Conservation (phyloP, 129 eudicot genomes). For the Heracleum sosnowskyi region DNA sequence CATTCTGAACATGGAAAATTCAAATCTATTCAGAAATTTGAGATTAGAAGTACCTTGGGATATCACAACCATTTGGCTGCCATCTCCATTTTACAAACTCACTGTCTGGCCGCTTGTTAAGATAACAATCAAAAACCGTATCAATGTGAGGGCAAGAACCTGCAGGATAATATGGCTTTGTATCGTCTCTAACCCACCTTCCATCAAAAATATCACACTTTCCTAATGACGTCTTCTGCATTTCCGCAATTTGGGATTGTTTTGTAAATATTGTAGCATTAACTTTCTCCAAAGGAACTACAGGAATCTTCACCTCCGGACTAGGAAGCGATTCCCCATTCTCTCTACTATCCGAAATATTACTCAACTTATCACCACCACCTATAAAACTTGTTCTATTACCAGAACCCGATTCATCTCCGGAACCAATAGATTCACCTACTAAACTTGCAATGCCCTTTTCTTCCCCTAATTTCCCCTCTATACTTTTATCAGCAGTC, state of each 20-base stretch:
- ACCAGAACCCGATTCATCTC: neutral
- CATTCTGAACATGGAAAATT: neutral
- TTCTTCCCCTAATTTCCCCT: constrained; percentile 12
- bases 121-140: constrained; percentile 77
- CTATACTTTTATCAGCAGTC: constrained; percentile 15
- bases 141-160: constrained; percentile 82
- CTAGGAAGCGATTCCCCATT: neutral
- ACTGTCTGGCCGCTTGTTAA: constrained; percentile 71
- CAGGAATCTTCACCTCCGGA: constrained; percentile 1
- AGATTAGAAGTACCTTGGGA: constrained; percentile 55
- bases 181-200: constrained; percentile 84
- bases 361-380: constrained; percentile 3
- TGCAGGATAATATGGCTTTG: constrained; percentile 71
- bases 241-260: constrained; percentile 13
- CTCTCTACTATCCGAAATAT: neutral
- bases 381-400: neutral
- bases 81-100: constrained; percentile 80
- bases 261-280: neutral
- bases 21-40: constrained; percentile 5
- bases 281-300: neutral
- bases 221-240: constrained; percentile 14
- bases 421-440: constrained; percentile 4
- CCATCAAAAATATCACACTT: constrained; percentile 78
- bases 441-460: constrained; percentile 1
- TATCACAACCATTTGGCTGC: constrained; percentile 83